Evolutionary conservation across 768 basidiomycete species (phyloP), one percentile per base, ranked within the genome.

Genomic region (Paxillus ammoniavirescens): DNA sequence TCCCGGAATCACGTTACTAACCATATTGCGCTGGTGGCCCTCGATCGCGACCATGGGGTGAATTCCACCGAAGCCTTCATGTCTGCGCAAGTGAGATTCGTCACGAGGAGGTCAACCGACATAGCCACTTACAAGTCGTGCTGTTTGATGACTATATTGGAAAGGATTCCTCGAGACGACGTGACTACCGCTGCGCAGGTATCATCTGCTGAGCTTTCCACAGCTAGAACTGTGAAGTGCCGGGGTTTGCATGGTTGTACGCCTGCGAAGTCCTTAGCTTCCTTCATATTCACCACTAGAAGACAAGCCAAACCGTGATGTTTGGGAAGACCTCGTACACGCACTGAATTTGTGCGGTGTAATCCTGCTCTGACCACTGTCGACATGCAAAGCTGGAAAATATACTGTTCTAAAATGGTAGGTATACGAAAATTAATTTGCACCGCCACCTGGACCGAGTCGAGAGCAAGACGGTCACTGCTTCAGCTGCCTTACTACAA

Each of bases 201-300:
- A 65, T 98, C 97, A 68, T 99, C 96, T 13, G 93, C 93, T 12
- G 92, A 94, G 2, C 87, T 86, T 70, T 97, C 94, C 36, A 96
- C 63, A 8, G 83, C 88, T 8, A 91, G 78, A 13, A 91, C 83
- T 1, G 82, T 88, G 63, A 90, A 84, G 18, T 31, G 13, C 21
- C 65, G 61, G 45, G 41, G 35, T 40, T 40, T 17, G 38, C 45
- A 40, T 30, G 5, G 8, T 23, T 13, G 30, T 26, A 26, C 8
- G 14, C 30, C 26, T 45, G 21, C 23, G 26, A 5, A 28, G 4
- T 14, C 12, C n/a, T 30, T n/a, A 30, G 14, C 10, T n/a, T 45
- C 42, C 13, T 3, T 26, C 15, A 8, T 26, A 30, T 28, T 31
- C 12, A 7, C 13, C 8, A 23, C 26, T n/a, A 6, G 8, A 6